Base-by-base conservation (phyloP, 2,329 filamentous ascomycete species). In the Cladophialophora yegresii region DNA sequence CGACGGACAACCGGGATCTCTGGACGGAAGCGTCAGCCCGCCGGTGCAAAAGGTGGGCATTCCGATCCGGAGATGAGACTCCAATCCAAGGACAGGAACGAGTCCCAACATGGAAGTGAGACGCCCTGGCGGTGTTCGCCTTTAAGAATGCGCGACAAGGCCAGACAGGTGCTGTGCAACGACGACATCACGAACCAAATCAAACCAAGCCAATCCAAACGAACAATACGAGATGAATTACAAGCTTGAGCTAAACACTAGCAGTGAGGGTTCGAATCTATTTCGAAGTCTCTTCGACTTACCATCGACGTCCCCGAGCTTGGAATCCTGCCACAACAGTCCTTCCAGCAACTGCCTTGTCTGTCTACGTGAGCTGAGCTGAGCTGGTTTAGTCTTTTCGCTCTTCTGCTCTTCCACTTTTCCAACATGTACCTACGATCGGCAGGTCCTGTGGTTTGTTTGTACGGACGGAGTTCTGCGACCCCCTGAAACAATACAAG, bases 61-160 rank as follows among this genome's bases (percentile, higher is more conserved):
- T 65, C 87, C 88, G 22, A 89, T 89, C 72, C 83, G 86, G 71
- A 83, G 84, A 82, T 89, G 79, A 74, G 16, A 13, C 13, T 47
- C 7, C 16, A 7, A 20, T 43, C 12, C 10, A 20, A 20, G 20
- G 45, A 49, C 20, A 50, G 47, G 20, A 22, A 50, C 47, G 47
- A 50, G 22, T 28, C 36, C 26, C 36, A 16, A 43, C 36, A 16
- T 43, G 36, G 36, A 43, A 8, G 36, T 43, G 36, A 43, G 36
- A 43, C 16, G 16, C 36, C 36, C 36, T n/a, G 36, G 16, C 36
- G 36, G 36, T 43, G 16, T 43, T 43, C 36, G 36, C 36, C 36
- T 43, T 6, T 16, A 6, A 43, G 36, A 43, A 16, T n/a, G 13
- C 16, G 13, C 16, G 36, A 43, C 36, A 13, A 43, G 36, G 16